A percentile compares a stretch with the other conserved stretches of the same genome.
Evolutionary conservation across 2,329 filamentous ascomycete genomes (phyloP).

Genomic region (Colletotrichum camelliae): DNA sequence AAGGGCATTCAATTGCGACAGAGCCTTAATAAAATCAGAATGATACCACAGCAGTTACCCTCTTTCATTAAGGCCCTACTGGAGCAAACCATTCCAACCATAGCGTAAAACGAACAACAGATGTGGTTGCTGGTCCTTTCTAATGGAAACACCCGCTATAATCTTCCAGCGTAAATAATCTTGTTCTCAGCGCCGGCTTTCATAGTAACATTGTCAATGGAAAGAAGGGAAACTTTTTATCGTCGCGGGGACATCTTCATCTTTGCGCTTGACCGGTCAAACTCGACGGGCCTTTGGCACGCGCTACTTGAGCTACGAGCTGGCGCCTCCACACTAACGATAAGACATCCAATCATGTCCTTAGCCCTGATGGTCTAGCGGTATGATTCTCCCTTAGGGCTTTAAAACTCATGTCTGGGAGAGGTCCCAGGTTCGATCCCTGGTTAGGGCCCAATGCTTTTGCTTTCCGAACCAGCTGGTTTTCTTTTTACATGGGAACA

Average conservation of each 20-base stretch:
- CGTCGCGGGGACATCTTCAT: too few species aligned
- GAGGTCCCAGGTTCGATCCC: neutral
- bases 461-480: neutral
- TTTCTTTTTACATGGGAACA: too few species aligned
- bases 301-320: fast-evolving
- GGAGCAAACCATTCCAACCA: too few species aligned
- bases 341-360: fast-evolving
- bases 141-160: too few species aligned
- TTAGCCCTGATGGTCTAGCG: neutral
- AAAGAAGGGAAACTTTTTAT: neutral
- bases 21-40: neutral
- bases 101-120: too few species aligned
- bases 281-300: fast-evolving
- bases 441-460: neutral
- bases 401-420: neutral
- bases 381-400: neutral
- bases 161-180: too few species aligned
- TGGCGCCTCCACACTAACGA: fast-evolving
- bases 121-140: too few species aligned
- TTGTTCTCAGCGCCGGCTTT: too few species aligned
- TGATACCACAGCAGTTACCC: neutral
- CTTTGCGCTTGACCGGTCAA: neutral
- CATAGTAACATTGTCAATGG: neutral
- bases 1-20: neutral
- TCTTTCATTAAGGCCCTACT: neutral